phyloP scores from a whole-genome alignment of 2,329 filamentous ascomycete species.

The Clathrospora elynae region DNA sequence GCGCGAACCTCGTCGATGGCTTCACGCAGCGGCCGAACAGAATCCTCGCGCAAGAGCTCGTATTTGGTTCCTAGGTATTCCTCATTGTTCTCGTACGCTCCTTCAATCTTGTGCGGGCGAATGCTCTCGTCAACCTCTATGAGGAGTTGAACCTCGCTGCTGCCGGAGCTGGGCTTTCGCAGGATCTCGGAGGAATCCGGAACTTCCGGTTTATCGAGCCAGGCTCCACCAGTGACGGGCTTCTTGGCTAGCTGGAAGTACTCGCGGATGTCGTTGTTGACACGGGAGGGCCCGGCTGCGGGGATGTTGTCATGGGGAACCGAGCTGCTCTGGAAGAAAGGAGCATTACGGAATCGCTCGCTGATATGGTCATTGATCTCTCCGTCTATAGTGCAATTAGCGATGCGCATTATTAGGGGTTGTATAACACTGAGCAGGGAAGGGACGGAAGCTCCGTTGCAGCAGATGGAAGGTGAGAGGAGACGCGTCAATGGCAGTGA shows the following conservation, averaged over 20 bases:
- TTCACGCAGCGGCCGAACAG: conserved; percentile 69
- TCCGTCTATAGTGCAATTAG: conserved; percentile 18
- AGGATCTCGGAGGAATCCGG: conserved; percentile 61
- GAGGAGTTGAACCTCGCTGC: conserved; percentile 13
- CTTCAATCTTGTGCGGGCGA: conserved; percentile 44
- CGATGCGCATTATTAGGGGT: not conserved
- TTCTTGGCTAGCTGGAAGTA: conserved; percentile 30
- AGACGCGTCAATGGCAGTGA: not conserved
- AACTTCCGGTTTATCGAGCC: conserved; percentile 57
- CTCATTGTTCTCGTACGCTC: conserved; percentile 64
- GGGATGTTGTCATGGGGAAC: conserved; percentile 23
- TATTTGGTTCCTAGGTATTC: conserved; percentile 77
- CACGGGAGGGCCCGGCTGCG: conserved; percentile 8
- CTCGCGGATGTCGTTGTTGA: conserved; percentile 34
- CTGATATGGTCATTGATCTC: conserved; percentile 25
- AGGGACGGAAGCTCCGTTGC: not conserved
- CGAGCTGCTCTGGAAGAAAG: not conserved
- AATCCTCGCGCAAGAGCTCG: conserved; percentile 75
- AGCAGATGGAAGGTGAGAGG: not conserved
- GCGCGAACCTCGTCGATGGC: conserved; percentile 59
- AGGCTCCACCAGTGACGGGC: conserved; percentile 28
- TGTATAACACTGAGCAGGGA: not conserved
- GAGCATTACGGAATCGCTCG: conserved; percentile 18
- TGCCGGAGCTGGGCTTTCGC: conserved; percentile 4
- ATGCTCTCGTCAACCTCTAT: conserved; percentile 28